A percentile compares a stretch with the other conserved stretches of the same genome.
phyloP scores from a whole-genome alignment of 2,329 filamentous ascomycete genomes.

The Diaporthe eres region DNA sequence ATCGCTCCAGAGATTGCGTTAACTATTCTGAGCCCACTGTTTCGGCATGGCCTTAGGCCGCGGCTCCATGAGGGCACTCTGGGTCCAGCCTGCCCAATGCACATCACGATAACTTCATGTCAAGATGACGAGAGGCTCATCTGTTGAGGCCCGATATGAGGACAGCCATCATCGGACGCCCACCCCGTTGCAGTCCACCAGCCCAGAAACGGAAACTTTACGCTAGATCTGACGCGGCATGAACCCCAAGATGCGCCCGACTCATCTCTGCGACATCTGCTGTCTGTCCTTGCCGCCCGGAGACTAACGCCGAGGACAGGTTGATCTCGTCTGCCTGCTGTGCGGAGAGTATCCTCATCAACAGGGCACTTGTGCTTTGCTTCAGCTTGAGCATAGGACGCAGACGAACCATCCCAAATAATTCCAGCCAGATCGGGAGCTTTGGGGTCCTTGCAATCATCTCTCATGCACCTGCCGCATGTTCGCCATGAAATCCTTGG shows the following conservation, averaged over 20 bases:
- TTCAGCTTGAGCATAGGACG: background rate
- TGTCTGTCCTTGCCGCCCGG: constrained; percentile 24
- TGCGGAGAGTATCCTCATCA: background rate
- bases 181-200: background rate
- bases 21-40: background rate
- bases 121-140: constrained; percentile 10
- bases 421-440: background rate
- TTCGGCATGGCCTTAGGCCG: background rate
- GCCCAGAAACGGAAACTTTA: constrained; percentile 27
- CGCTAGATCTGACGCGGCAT: constrained; percentile 28
- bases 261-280: constrained; percentile 35
- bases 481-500: constrained; percentile 12
- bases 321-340: background rate
- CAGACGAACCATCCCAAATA: background rate
- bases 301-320: background rate
- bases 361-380: background rate
- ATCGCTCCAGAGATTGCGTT: constrained; percentile 25
- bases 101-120: background rate
- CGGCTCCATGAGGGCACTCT: background rate
- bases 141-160: background rate
- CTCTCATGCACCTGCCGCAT: constrained; percentile 10
- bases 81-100: background rate
- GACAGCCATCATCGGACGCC: background rate
- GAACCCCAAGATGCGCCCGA: constrained; percentile 31
- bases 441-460: background rate